These are phyloP conservation scores for Seiridium unicorne DNA, from an alignment of 2,329 filamentous ascomycete species.

Conservation along the genomic window DNA sequence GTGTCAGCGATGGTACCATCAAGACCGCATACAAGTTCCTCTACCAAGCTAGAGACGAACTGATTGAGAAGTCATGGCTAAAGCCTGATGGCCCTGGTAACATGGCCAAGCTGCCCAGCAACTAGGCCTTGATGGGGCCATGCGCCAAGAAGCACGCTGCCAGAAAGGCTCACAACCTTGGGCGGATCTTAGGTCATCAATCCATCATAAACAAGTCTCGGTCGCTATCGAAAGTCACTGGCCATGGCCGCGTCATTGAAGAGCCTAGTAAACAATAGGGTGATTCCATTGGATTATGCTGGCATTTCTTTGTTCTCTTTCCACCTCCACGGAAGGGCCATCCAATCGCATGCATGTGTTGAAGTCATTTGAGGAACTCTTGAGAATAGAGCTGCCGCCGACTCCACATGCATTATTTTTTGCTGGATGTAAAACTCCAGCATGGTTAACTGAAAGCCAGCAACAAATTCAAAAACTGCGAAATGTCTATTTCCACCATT, in stretches of 20 bases:
- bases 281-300: slow-evolving; percentile 6
- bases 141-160: background rate
- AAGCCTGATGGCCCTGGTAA: slow-evolving; percentile 64
- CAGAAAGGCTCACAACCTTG: background rate
- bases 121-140: slow-evolving; percentile 31
- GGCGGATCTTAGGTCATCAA: background rate
- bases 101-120: slow-evolving; percentile 66
- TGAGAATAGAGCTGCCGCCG: slow-evolving; percentile 7
- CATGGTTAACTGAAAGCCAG: background rate
- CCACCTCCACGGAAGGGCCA: background rate
- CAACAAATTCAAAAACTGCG: background rate
- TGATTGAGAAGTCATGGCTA: slow-evolving; percentile 77
- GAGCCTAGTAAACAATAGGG: slow-evolving; percentile 3
- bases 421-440: slow-evolving; percentile 2
- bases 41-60: slow-evolving; percentile 68
- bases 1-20: slow-evolving; percentile 95
- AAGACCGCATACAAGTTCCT: slow-evolving; percentile 92
- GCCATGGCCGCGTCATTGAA: background rate
- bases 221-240: background rate
- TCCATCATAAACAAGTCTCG: background rate
- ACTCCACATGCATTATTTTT: background rate
- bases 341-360: background rate
- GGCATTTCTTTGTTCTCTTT: background rate
- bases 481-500: background rate
- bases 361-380: background rate